A percentile compares a stretch with the other conserved stretches of the same genome.
Conservation (phyloP, 345 rosid species). For the Turritis glabra region DNA sequence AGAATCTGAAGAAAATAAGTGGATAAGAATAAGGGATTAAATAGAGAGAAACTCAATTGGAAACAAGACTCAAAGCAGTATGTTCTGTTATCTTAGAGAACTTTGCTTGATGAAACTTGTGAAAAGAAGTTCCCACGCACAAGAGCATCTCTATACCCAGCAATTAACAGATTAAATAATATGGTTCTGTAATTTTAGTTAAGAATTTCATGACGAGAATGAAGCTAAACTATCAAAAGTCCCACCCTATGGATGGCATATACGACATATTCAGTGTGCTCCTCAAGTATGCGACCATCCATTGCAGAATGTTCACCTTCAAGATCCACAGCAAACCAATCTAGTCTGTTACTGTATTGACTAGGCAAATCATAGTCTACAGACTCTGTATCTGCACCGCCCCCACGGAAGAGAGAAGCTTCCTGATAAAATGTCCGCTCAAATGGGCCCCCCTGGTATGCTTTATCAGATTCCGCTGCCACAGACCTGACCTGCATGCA, state of each 20-base stretch:
- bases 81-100: slow-evolving; percentile 5
- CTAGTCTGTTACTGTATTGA: slow-evolving; percentile 64
- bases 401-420: slow-evolving; percentile 53
- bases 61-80: slow-evolving; percentile 16
- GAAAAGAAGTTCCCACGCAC: background rate
- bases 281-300: slow-evolving; percentile 97
- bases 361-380: slow-evolving; percentile 56
- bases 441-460: slow-evolving; percentile 83
- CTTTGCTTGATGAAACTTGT: background rate
- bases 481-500: slow-evolving; percentile 77
- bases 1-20: slow-evolving; percentile 58
- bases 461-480: slow-evolving; percentile 95
- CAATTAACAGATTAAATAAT: background rate
- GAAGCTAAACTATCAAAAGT: slow-evolving; percentile 31
- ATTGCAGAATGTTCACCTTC: slow-evolving; percentile 99
- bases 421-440: slow-evolving; percentile 78
- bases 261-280: slow-evolving; percentile 96
- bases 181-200: background rate
- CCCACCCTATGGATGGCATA: slow-evolving; percentile 94
- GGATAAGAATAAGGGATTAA: background rate
- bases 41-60: background rate
- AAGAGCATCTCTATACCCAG: background rate
- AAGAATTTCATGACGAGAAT: slow-evolving; percentile 20
- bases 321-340: slow-evolving; percentile 99
- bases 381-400: slow-evolving; percentile 43